These are phyloP conservation scores for Fonsecaea monophora DNA, from an alignment of 2,329 filamentous ascomycete species.

Conservation along the genomic window DNA sequence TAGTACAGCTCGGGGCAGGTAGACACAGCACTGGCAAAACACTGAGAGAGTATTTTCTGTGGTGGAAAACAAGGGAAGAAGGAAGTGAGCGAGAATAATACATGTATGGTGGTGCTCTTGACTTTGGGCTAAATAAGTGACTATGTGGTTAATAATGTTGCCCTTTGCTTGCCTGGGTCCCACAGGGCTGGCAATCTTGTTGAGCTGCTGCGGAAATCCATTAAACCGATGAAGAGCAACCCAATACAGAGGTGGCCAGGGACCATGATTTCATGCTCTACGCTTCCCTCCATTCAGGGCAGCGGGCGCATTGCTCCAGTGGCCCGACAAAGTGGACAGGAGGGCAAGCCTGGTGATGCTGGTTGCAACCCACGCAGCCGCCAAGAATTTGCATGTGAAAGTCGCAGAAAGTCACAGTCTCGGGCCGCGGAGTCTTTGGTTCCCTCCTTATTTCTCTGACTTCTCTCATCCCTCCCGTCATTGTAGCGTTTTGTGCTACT, in stretches of 20 bases:
- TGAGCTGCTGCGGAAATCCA: constrained; percentile 11
- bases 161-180: background rate
- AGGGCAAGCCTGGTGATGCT: background rate
- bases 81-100: constrained; percentile 8
- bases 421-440: constrained; percentile 1
- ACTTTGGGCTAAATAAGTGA: background rate
- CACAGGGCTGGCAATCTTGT: constrained; percentile 7
- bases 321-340: constrained; percentile 1
- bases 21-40: background rate
- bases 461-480: background rate
- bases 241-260: constrained; percentile 11
- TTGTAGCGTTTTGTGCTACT: background rate
- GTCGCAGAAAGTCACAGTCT: background rate
- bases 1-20: background rate
- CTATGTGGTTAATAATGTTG: background rate
- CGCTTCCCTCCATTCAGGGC: background rate
- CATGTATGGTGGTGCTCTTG: constrained; percentile 4
- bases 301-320: background rate
- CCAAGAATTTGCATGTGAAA: constrained; percentile 22
- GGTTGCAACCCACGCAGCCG: background rate
- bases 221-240: constrained; percentile 5
- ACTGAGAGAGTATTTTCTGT: constrained; percentile 7
- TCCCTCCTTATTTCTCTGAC: background rate
- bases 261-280: constrained; percentile 18
- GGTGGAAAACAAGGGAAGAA: background rate